These are phyloP conservation scores for Aquanectria penicillioides DNA, from an alignment of 2,329 filamentous ascomycete genomes.

Conservation along the genomic window DNA sequence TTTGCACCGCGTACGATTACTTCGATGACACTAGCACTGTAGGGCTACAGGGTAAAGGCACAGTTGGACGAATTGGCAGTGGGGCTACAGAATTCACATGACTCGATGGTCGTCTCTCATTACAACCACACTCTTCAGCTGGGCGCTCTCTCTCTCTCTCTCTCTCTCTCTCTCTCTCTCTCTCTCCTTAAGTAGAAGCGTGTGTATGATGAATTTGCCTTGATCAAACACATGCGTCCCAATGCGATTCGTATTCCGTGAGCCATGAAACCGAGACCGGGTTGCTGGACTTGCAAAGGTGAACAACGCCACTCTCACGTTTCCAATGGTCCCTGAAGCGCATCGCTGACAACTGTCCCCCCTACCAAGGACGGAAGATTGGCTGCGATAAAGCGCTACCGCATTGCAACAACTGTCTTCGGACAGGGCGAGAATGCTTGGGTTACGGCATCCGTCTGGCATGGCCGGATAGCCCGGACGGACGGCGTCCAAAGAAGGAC, in stretches of 20 bases:
- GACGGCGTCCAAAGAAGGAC: conserved; percentile 44
- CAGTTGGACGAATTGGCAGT: too few species aligned
- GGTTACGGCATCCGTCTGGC: conserved; percentile 58
- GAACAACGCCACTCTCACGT: background rate
- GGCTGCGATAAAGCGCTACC: conserved; percentile 57
- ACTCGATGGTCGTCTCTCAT: too few species aligned
- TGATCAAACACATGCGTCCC: background rate
- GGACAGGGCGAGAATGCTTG: conserved; percentile 52
- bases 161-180: too few species aligned
- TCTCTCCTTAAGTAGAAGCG: too few species aligned
- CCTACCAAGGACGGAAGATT: conserved; percentile 59
- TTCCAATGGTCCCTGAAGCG: background rate
- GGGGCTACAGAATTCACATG: too few species aligned
- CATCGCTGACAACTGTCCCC: background rate
- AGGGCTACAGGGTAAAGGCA: too few species aligned
- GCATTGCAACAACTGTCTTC: conserved; percentile 55
- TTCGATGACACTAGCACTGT: too few species aligned
- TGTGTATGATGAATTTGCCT: background rate
- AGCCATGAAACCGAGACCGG: conserved; percentile 9
- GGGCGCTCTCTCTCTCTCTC: too few species aligned
- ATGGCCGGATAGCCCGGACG: conserved; percentile 59
- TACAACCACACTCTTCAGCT: too few species aligned
- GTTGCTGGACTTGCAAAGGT: conserved; percentile 32
- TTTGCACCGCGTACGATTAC: too few species aligned
- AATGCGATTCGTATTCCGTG: background rate